Conservation (phyloP, 352 stramenopile species). For the Stramenopiles sp. region DNA sequence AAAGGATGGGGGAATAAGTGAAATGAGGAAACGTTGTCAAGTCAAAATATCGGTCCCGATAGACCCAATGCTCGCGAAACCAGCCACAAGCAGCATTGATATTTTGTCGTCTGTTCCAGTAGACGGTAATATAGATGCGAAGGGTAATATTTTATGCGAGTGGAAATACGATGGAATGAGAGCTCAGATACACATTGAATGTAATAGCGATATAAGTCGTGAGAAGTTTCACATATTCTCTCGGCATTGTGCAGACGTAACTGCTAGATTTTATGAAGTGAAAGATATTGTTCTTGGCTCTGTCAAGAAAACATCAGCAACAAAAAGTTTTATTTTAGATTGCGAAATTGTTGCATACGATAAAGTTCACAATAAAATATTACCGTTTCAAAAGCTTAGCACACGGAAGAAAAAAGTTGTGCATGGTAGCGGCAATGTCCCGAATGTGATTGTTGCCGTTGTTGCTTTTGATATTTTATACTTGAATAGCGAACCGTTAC, state of each 20-base stretch:
- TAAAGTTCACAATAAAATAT: conserved; percentile 72
- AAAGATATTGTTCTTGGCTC: too few relatives aligned
- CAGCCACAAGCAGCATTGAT: too few relatives aligned
- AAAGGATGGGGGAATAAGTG: too few relatives aligned
- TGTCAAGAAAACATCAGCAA: too few relatives aligned
- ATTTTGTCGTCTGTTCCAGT: too few relatives aligned
- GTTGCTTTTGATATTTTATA: conserved; percentile 98
- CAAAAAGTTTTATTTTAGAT: conserved; percentile 78
- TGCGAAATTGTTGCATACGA: conserved; percentile 96
- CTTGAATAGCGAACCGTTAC: conserved; percentile 65
- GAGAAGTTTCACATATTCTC: too few relatives aligned
- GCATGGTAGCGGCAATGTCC: conserved; percentile 51
- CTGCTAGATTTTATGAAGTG: too few relatives aligned
- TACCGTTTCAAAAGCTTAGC: conserved; percentile 96
- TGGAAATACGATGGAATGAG: conserved; percentile 99
- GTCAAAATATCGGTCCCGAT: conserved; percentile 70
- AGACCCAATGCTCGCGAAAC: conserved; percentile 94
- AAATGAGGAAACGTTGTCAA: too few relatives aligned
- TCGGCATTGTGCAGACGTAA: too few relatives aligned
- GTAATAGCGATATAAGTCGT: too few relatives aligned
- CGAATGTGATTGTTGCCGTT: conserved; percentile 49
- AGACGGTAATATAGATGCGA: too few relatives aligned
- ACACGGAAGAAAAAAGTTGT: conserved; percentile 82
- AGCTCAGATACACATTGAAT: conserved; percentile 66
- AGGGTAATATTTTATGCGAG: conserved; percentile 98